phyloP scores from a whole-genome alignment of 2,329 filamentous ascomycete species.

The Rhexocercosporidium sp. region DNA sequence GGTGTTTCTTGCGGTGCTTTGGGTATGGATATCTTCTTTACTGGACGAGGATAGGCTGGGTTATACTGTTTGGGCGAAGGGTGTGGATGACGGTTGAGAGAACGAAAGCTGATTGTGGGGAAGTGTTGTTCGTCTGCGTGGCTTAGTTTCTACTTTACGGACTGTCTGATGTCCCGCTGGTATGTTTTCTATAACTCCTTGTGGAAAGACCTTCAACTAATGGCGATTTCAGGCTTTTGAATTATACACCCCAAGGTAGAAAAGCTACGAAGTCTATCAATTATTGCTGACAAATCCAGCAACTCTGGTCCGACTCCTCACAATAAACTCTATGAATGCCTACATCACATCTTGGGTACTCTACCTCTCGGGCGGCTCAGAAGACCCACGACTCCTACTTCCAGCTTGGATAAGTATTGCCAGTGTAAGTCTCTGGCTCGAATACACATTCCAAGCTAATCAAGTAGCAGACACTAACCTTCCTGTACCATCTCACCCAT shows the following conservation, averaged over 20 bases:
- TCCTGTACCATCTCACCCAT: constrained; percentile 78
- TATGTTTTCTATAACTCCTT: constrained; percentile 45
- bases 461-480: constrained; percentile 66
- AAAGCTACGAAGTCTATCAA: not conserved
- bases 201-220: not conserved
- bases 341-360: constrained; percentile 77
- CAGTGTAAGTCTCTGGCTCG: constrained; percentile 56
- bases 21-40: constrained; percentile 56
- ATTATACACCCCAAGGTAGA: constrained; percentile 73
- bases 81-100: not conserved
- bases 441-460: not conserved
- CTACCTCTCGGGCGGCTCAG: constrained; percentile 70
- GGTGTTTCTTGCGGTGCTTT: constrained; percentile 73
- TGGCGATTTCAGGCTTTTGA: constrained; percentile 66
- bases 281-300: constrained; percentile 48
- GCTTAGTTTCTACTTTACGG: constrained; percentile 73
- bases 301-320: constrained; percentile 78
- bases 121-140: constrained; percentile 74
- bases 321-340: constrained; percentile 75
- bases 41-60: not conserved
- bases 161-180: constrained; percentile 86
- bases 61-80: not conserved
- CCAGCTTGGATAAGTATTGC: constrained; percentile 81
- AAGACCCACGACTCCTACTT: constrained; percentile 72
- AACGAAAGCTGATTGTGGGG: constrained; percentile 25